A percentile compares a stretch with the other conserved stretches of the same genome.
Evolutionary conservation across 2,329 filamentous ascomycete species (phyloP).

Genomic region (Fusarium brevicatenulatum): DNA sequence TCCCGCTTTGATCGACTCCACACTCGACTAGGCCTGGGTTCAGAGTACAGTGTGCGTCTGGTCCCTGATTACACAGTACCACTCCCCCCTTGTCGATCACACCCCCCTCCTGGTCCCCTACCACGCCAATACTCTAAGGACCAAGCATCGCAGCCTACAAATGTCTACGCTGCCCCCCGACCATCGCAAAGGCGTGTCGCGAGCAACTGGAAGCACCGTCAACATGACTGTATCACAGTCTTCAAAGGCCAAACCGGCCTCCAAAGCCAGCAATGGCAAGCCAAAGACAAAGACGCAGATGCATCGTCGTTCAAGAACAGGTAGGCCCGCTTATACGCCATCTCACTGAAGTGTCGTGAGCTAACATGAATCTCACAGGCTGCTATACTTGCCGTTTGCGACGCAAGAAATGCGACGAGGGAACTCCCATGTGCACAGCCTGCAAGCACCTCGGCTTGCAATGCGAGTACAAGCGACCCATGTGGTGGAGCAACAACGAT

Average conservation of each 20-base stretch:
- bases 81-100: conserved; percentile 35
- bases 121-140: conserved; percentile 44
- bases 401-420: conserved; percentile 77
- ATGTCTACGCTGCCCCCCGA: conserved; percentile 75
- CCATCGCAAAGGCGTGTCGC: conserved; percentile 61
- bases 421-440: conserved; percentile 69
- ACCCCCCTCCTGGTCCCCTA: conserved; percentile 43
- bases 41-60: conserved; percentile 10
- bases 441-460: conserved; percentile 80
- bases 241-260: conserved; percentile 66
- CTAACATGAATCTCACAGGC: conserved; percentile 53
- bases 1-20: conserved; percentile 46
- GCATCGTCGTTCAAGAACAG: conserved; percentile 94
- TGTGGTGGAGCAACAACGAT: conserved; percentile 98
- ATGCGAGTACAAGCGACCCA: conserved; percentile 96
- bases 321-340: conserved; percentile 62
- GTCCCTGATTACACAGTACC: conserved; percentile 35
- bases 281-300: conserved; percentile 82
- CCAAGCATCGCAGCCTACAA: conserved; percentile 56
- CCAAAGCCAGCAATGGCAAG: conserved; percentile 63
- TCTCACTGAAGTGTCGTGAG: neutral
- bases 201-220: conserved; percentile 57
- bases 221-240: conserved; percentile 71
- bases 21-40: conserved; percentile 22
- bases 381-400: conserved; percentile 76